Evolutionary conservation across 345 rosid species (phyloP).

Genomic region (Rhodamnia argentea): DNA sequence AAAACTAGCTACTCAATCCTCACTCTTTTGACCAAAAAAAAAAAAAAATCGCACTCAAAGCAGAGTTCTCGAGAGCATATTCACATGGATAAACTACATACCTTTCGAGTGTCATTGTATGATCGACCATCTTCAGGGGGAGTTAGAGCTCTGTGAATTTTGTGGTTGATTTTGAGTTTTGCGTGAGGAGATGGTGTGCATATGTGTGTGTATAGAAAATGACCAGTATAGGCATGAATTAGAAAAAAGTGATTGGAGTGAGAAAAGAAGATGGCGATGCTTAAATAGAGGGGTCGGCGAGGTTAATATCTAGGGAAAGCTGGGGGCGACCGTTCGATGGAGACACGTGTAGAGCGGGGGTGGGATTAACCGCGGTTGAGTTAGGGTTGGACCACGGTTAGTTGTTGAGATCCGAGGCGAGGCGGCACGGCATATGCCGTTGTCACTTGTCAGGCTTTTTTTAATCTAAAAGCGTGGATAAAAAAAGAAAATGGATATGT

Average conservation of each 20-base stretch:
- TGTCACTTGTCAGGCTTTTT: not conserved
- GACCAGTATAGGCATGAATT: too few relatives aligned
- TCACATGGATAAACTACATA: not conserved
- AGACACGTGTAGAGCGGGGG: not conserved
- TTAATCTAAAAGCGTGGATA: not conserved
- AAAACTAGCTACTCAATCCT: not conserved
- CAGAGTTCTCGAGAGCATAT: not conserved
- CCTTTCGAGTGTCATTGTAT: not conserved
- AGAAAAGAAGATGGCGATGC: fast-evolving
- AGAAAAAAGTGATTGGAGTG: too few relatives aligned
- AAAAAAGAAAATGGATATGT: not conserved
- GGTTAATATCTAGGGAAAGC: not conserved
- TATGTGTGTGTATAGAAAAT: too few relatives aligned
- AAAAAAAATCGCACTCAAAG: not conserved
- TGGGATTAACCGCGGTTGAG: not conserved
- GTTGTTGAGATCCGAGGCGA: not conserved
- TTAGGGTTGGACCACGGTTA: not conserved
- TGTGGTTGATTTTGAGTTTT: not conserved
- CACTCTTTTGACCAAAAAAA: too few relatives aligned
- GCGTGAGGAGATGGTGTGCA: not conserved
- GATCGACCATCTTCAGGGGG: not conserved
- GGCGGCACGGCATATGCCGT: not conserved
- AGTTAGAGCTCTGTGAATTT: not conserved
- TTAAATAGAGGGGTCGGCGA: not conserved
- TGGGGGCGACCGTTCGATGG: not conserved